Evolutionary conservation across 768 basidiomycete genomes (phyloP).

Genomic region (Phylloporus scabripes): DNA sequence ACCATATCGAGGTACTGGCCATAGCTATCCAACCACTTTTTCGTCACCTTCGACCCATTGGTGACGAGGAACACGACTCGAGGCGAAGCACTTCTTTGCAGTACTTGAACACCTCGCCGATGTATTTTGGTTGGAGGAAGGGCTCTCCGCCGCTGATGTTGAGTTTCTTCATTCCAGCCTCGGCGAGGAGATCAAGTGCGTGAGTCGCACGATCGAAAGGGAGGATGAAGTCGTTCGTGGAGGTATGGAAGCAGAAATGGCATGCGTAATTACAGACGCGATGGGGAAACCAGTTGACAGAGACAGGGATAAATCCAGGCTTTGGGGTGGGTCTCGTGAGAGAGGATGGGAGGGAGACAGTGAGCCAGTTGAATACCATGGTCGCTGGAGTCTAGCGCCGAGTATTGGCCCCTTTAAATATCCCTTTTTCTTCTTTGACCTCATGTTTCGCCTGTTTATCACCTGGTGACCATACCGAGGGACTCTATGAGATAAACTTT

Average conservation of each 20-base stretch:
- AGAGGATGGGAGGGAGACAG: neutral
- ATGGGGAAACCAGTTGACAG: conserved; percentile 15
- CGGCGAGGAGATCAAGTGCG: conserved; percentile 26
- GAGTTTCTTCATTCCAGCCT: conserved; percentile 31
- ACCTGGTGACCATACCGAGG: too few species aligned
- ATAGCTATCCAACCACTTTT: conserved; percentile 33
- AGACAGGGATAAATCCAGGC: conserved; percentile 11
- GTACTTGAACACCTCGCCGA: conserved; percentile 31
- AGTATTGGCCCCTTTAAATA: too few species aligned
- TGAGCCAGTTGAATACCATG: neutral
- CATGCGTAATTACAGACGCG: conserved; percentile 29
- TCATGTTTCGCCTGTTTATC: too few species aligned
- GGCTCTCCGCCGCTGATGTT: conserved; percentile 32
- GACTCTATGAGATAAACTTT: too few species aligned
- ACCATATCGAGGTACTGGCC: conserved; percentile 34
- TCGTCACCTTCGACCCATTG: conserved; percentile 33
- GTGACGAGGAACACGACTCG: conserved; percentile 26
- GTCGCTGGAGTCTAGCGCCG: too few species aligned
- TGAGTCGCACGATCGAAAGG: conserved; percentile 28
- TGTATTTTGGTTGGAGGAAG: conserved; percentile 28
- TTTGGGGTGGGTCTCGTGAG: neutral
- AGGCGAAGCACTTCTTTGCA: conserved; percentile 31
- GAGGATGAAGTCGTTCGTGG: conserved; percentile 23
- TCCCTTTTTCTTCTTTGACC: too few species aligned
- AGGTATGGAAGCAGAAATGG: conserved; percentile 34